Evolutionary conservation across 176 grass and related monocot genomes (phyloP).

Genomic region (Ensete ventricosum): DNA sequence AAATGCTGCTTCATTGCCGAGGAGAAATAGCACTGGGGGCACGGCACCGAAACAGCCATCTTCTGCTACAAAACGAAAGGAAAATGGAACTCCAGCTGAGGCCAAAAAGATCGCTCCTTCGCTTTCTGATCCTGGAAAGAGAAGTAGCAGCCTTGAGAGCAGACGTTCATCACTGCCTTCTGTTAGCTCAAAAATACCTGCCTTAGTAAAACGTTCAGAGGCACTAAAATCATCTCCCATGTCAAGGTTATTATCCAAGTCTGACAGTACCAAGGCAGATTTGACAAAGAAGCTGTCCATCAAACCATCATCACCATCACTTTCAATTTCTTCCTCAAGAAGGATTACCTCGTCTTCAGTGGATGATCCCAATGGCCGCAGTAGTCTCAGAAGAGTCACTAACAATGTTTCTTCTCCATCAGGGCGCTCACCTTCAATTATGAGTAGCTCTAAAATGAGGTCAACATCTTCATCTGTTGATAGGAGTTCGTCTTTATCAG

Average conservation of each 20-base stretch:
- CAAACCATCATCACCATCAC: slow-evolving; percentile 22
- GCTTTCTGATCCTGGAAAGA: slow-evolving; percentile 43
- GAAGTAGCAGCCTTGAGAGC: slow-evolving; percentile 9
- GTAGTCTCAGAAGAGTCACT: slow-evolving; percentile 36
- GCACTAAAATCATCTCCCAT: slow-evolving; percentile 28
- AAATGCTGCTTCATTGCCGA: slow-evolving; percentile 20
- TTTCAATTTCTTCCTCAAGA: slow-evolving; percentile 32
- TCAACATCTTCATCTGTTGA: slow-evolving; percentile 33
- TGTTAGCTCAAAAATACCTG: slow-evolving; percentile 24
- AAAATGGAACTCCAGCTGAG: slow-evolving; percentile 27
- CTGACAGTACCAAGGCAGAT: slow-evolving; percentile 30
- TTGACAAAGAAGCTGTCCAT: slow-evolving; percentile 25
- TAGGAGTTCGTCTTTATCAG: slow-evolving; percentile 33
- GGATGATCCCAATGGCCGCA: slow-evolving; percentile 39
- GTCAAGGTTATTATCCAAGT: slow-evolving; percentile 2
- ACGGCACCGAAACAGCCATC: background rate
- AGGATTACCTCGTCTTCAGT: slow-evolving; percentile 34
- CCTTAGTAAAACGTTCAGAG: background rate
- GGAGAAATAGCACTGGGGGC: slow-evolving; percentile 46
- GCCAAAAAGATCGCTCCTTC: slow-evolving; percentile 39
- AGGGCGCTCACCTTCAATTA: slow-evolving; percentile 36
- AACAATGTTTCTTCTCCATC: slow-evolving; percentile 45
- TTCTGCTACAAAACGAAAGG: slow-evolving; percentile 22
- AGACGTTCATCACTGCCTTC: slow-evolving; percentile 21
- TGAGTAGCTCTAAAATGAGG: slow-evolving; percentile 41